phyloP scores from a whole-genome alignment of 306 rosid species.

The Dryas drummondii region DNA sequence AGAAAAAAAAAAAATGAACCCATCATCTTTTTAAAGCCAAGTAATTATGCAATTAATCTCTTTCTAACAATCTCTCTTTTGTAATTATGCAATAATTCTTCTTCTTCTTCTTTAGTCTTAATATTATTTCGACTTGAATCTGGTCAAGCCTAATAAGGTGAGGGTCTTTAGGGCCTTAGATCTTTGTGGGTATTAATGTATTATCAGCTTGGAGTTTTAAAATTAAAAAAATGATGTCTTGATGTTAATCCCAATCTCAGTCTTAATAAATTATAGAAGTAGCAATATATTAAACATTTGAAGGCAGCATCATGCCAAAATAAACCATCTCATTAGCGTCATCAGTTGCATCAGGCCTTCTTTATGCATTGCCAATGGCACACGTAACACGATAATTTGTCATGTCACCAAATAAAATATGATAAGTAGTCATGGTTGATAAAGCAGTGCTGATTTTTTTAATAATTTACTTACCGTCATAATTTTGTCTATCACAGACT shows the following conservation, averaged over 20 bases:
- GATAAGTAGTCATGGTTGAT: constrained; percentile 2
- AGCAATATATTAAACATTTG: not conserved
- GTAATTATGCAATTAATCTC: not conserved
- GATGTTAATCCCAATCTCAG: constrained; percentile 19
- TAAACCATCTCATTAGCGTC: constrained; percentile 1
- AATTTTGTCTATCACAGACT: not conserved
- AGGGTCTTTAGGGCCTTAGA: constrained; percentile 5
- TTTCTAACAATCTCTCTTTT: not conserved
- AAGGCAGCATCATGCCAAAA: not conserved
- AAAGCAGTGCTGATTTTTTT: not conserved
- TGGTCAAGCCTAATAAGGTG: not conserved
- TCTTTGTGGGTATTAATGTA: constrained; percentile 3
- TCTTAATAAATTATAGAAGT: not conserved
- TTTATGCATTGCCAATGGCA: constrained; percentile 15
- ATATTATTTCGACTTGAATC: constrained; percentile 3
- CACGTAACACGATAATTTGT: constrained; percentile 31
- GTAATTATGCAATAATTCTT: not conserved
- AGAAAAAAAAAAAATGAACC: too few relatives aligned
- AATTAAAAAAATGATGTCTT: not conserved
- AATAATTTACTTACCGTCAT: not conserved
- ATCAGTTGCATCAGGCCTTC: constrained; percentile 9
- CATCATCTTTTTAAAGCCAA: constrained; percentile 10
- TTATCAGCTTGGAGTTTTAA: not conserved
- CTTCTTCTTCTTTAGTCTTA: not conserved
- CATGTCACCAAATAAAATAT: not conserved